Evolutionary conservation across 768 basidiomycete species (phyloP), one percentile per base, ranked within the genome.

Genomic region (Suillus luteus): DNA sequence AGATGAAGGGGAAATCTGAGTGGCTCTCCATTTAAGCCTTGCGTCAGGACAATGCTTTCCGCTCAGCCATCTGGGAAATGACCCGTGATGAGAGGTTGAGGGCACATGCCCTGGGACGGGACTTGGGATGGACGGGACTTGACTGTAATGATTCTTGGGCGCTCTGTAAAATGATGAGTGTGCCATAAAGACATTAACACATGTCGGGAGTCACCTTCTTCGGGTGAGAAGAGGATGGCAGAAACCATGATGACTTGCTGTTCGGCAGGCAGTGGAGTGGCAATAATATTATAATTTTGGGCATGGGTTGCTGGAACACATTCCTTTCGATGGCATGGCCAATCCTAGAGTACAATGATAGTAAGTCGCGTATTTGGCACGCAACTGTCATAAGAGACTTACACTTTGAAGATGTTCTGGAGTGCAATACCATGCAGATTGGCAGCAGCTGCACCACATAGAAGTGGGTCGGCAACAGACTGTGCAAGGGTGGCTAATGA

Each of bases 381-480:
- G 22, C 43, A 37, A 52, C n/a, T 35, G 46, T 44, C 17, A 33
- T n/a, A 54, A 43, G 33, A 15, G 22, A 79, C 87, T 69, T 69
- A 93, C 92, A 58, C 72, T 80, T 62, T 86, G 83, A 35, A 92
- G 84, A 70, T 94, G 93, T 60, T 92, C 89, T 38, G 90, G 82
- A 12, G 85, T 81, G 77, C 92, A 94, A 70, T 94, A 94, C 89
- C 89, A 95, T 1, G 87, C 82, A 55, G 78, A 82, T 69, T 93
- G 90, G 75, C 93, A 95, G 59, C 93, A 91, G 68, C 89, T 88
- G 73, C 93, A 95, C 91, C 92, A 93, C 85, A 91, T 88, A 7
- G 90, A 86, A 11, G 93, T 95, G 46, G 89, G 78, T 51, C 81
- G 80, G 72, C 82, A 83, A 77, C 93, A 95, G 19, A 92, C 77